Conservation (phyloP, 805 yeast genomes). For the Candida coleopterorum region DNA sequence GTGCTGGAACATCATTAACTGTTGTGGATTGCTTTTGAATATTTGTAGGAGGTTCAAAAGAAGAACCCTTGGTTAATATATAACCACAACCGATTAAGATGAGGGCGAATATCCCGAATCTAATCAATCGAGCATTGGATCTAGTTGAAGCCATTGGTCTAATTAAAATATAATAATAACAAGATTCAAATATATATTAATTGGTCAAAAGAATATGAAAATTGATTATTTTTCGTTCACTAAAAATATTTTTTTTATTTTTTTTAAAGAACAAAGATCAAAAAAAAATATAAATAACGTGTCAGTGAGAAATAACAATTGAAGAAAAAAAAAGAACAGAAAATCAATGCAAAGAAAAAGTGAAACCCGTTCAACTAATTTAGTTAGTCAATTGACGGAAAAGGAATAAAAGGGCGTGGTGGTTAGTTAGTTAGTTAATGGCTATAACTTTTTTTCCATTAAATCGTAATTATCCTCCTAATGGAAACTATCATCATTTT, state of each 20-base stretch:
- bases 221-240: background rate
- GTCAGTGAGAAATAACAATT: background rate
- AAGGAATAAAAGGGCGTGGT: no score
- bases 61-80: constrained; percentile 32
- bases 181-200: background rate
- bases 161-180: background rate
- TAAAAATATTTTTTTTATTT: background rate
- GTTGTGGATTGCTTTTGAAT: constrained; percentile 3
- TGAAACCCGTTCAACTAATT: no score
- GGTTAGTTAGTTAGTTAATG: no score
- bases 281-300: background rate
- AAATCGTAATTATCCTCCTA: no score
- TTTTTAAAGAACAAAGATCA: background rate
- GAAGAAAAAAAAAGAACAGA: background rate
- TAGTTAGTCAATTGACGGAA: no score
- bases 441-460: no score
- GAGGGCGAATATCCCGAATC: constrained; percentile 35
- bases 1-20: background rate
- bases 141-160: constrained; percentile 22
- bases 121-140: constrained; percentile 34
- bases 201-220: background rate
- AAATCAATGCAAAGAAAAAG: no score
- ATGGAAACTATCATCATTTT: no score
- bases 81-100: constrained; percentile 32
- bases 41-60: constrained; percentile 9